Evolutionary conservation across 176 grass and related monocot species (phyloP).

Genomic region (Poa pratensis): DNA sequence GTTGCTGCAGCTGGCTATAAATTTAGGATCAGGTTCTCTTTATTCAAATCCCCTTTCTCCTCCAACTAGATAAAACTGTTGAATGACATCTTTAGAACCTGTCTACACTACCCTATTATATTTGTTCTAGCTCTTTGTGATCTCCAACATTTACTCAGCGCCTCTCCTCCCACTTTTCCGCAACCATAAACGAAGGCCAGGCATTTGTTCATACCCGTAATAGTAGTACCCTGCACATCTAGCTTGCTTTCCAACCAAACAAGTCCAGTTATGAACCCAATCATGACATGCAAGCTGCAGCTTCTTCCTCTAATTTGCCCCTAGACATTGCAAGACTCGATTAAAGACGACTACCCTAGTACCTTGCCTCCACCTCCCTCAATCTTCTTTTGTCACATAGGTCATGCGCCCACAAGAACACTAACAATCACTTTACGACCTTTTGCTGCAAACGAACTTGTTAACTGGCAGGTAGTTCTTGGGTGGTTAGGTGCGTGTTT

Average conservation of each 20-base stretch:
- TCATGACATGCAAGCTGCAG: background rate
- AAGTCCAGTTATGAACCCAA: slow-evolving; percentile 27
- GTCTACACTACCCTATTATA: no score
- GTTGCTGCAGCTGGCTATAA: no score
- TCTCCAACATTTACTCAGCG: background rate
- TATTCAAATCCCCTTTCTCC: no score
- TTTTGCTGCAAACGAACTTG: slow-evolving; percentile 5
- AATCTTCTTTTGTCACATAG: background rate
- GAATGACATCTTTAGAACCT: no score
- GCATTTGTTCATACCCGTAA: background rate
- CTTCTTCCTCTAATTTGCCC: slow-evolving; percentile 14
- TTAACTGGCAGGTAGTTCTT: slow-evolving; percentile 26
- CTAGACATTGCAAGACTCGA: background rate
- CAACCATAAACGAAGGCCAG: background rate
- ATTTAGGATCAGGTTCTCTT: no score
- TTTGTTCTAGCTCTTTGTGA: background rate
- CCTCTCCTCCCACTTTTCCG: background rate
- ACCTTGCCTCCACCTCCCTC: background rate
- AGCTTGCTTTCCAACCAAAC: slow-evolving; percentile 1
- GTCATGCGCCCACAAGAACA: slow-evolving; percentile 56
- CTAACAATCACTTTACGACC: slow-evolving; percentile 36
- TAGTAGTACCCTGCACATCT: background rate
- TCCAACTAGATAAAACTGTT: no score
- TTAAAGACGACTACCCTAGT: background rate
- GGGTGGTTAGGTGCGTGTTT: slow-evolving; percentile 40